phyloP scores from a whole-genome alignment of 208 protist species.

The Leishmania major region DNA sequence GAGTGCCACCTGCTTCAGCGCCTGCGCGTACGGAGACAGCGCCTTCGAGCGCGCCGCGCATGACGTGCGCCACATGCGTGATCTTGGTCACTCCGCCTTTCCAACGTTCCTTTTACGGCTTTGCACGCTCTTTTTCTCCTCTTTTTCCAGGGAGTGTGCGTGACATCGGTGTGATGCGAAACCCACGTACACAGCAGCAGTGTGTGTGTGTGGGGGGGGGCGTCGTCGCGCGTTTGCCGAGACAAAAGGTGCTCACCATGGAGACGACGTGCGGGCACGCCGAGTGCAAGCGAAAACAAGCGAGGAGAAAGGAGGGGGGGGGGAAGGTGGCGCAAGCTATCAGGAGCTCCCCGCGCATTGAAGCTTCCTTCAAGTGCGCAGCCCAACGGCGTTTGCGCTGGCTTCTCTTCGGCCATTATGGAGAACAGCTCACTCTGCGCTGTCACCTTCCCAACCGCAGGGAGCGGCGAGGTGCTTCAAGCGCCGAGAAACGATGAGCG shows the following conservation, averaged over 20 bases:
- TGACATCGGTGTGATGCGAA: not conserved
- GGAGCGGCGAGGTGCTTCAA: not conserved
- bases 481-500: not conserved
- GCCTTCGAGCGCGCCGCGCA: slow-evolving; percentile 42
- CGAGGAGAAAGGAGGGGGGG: not conserved
- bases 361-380: not conserved
- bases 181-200: not conserved
- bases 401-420: not conserved
- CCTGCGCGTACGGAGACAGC: slow-evolving; percentile 89
- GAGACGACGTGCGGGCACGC: not conserved
- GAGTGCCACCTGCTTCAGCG: slow-evolving; percentile 85
- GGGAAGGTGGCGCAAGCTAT: not conserved
- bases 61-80: slow-evolving; percentile 10
- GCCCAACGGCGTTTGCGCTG: not conserved
- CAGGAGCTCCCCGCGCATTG: not conserved
- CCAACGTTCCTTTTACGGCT: not conserved
- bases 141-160: not conserved
- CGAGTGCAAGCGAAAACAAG: not conserved
- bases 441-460: not conserved
- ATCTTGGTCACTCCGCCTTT: slow-evolving; percentile 1
- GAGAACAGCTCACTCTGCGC: not conserved
- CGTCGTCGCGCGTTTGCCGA: not conserved
- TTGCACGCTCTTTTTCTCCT: not conserved
- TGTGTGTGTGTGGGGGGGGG: not conserved
- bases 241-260: not conserved